Base-by-base conservation (phyloP, 2,329 filamentous ascomycete genomes). In the Aspergillus puulaauensis region DNA sequence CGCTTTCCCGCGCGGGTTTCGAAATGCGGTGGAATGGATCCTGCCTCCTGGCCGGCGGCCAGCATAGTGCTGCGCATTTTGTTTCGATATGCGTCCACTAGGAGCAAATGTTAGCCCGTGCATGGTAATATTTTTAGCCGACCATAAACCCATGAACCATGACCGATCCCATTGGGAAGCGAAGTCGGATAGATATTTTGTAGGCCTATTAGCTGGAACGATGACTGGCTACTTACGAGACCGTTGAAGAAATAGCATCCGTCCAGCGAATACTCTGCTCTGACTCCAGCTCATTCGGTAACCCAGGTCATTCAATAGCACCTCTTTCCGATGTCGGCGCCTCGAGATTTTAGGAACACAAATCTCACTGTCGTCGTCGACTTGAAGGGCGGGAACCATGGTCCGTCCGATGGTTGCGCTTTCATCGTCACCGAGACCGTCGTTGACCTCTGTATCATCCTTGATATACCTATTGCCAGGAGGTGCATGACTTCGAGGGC, bases 251-350 rank as follows among this genome's bases (percentile, higher is more conserved):
- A 97, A 97, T 48, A 96, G 82, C 41, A 89, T 91, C 66, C 91
- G 84, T 12, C 89, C 90, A 1, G 92, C 88, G 79, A 98, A 97
- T 11, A 93, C 90, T 68, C 93, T 84, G 73, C 92, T 95, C 78
- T 98, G 93, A 54, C 93, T 88, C 93, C 95, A 99, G 49, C 91
- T 93, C 90, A 99, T 96, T 47, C 93, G 86, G 73, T 96, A 96
- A 2, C 92, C 93, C 46, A 98, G 79, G 70, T 98, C 93, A 71
- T 98, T 98, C 61, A 98, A 79, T 49, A 90, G 86, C n/a, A 95
- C 87, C 72, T 98, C 93, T 77, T 91, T 95, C 50, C 82, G 84
- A 50, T 91, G 86, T 64, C 86, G 84, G 45, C 81, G 79, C 69
- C 85, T 87, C 50, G 86, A 86, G 74, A 92, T 87, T 58, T 86